phyloP scores from a whole-genome alignment of 805 yeast genomes.

The Candida insectalens region DNA sequence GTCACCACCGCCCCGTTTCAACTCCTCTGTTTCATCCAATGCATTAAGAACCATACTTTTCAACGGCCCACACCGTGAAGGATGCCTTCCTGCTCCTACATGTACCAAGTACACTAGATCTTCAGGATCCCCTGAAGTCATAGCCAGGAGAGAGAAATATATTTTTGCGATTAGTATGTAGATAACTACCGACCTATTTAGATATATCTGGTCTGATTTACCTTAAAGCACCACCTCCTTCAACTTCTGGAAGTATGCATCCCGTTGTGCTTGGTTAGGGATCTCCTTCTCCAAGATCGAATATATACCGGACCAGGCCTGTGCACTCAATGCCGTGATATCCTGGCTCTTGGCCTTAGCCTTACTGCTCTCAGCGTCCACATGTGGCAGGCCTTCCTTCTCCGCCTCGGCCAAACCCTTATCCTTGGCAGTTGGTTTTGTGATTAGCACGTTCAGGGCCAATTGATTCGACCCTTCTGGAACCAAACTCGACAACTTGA shows the following conservation, averaged over 20 bases:
- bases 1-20: too few species aligned
- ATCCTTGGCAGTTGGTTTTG: constrained; percentile 5
- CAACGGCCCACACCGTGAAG: too few species aligned
- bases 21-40: too few species aligned
- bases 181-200: too few species aligned
- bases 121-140: too few species aligned
- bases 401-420: constrained; percentile 1
- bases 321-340: constrained; percentile 3
- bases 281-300: constrained; percentile 25
- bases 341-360: not conserved
- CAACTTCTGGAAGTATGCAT: constrained; percentile 9
- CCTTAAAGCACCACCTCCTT: constrained; percentile 17
- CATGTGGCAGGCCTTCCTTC: not conserved
- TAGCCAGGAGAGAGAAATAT: too few species aligned
- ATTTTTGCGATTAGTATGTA: too few species aligned
- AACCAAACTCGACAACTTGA: constrained; percentile 8
- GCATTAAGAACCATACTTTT: too few species aligned
- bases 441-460: constrained; percentile 9
- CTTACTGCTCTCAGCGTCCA: not conserved
- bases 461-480: constrained; percentile 3
- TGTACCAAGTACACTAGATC: too few species aligned
- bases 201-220: too few species aligned
- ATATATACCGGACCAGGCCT: constrained; percentile 29
- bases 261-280: constrained; percentile 7
- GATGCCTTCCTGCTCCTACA: too few species aligned